phyloP scores from a whole-genome alignment of 495 filamentous ascomycete genomes.

The Xylaria curta region DNA sequence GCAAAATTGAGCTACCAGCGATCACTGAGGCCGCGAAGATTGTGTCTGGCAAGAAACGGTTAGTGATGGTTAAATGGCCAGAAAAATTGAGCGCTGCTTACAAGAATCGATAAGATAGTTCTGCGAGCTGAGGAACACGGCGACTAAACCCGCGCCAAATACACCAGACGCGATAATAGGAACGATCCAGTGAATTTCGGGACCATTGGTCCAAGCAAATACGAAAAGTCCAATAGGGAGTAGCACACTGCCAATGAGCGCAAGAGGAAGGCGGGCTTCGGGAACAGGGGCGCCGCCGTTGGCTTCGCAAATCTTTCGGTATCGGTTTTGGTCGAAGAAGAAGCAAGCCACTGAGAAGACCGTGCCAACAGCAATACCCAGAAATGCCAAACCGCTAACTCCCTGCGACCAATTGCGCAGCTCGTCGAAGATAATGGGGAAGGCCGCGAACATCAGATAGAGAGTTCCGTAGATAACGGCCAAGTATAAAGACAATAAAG shows the following conservation, averaged over 20 bases:
- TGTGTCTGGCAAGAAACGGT: conserved; percentile 46
- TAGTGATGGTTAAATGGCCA: not conserved
- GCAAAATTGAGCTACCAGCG: conserved; percentile 69
- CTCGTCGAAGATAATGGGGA: conserved; percentile 73
- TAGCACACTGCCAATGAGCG: conserved; percentile 69
- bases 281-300: conserved; percentile 60
- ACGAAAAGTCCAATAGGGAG: conserved; percentile 74
- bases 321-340: conserved; percentile 65
- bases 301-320: conserved; percentile 59
- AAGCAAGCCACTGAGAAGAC: conserved; percentile 63
- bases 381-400: conserved; percentile 71
- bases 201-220: conserved; percentile 74
- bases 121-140: conserved; percentile 70
- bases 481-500: conserved; percentile 70
- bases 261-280: conserved; percentile 75
- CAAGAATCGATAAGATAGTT: conserved; percentile 73
- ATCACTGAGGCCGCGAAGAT: conserved; percentile 76
- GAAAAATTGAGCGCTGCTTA: conserved; percentile 8
- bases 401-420: conserved; percentile 69
- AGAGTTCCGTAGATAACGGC: conserved; percentile 75
- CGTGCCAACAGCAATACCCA: conserved; percentile 75
- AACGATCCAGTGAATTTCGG: conserved; percentile 69
- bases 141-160: conserved; percentile 77
- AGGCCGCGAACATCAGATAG: conserved; percentile 83
- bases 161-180: conserved; percentile 68